phyloP scores from a whole-genome alignment of 768 basidiomycete species.

The Mycena pura region DNA sequence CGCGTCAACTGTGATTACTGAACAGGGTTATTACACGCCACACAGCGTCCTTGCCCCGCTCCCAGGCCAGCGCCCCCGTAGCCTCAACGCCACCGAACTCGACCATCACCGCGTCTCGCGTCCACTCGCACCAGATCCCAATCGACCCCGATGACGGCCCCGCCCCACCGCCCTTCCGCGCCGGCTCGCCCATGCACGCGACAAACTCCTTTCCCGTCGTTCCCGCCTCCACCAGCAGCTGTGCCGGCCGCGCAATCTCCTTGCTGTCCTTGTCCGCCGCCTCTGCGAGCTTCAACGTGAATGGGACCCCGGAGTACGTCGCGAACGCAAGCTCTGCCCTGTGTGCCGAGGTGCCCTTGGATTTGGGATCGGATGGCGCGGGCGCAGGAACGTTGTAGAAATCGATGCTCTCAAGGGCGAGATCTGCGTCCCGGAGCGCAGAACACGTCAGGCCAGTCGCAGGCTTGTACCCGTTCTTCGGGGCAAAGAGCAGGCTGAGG shows the following conservation, averaged over 20 bases:
- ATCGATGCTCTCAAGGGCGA: constrained; percentile 77
- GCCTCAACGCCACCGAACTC: constrained; percentile 85
- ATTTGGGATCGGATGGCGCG: constrained; percentile 30
- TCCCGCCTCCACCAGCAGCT: constrained; percentile 50
- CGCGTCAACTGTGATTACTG: background rate
- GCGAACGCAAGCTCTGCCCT: constrained; percentile 62
- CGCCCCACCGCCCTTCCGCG: constrained; percentile 88
- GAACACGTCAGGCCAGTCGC: constrained; percentile 49
- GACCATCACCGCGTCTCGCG: constrained; percentile 79
- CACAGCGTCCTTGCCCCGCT: constrained; percentile 78
- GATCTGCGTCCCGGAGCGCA: constrained; percentile 55
- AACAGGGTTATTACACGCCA: constrained; percentile 66
- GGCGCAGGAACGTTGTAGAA: constrained; percentile 71
- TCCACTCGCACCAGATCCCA: constrained; percentile 95
- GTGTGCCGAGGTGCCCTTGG: constrained; percentile 45
- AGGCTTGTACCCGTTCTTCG: constrained; percentile 69
- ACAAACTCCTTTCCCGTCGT: constrained; percentile 85
- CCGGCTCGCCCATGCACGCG: constrained; percentile 78
- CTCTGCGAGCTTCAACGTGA: constrained; percentile 50
- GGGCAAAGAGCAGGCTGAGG: constrained; percentile 80
- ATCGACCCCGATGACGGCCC: constrained; percentile 87
- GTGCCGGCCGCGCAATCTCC: constrained; percentile 40
- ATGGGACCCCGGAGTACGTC: constrained; percentile 61
- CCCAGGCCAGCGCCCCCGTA: constrained; percentile 86
- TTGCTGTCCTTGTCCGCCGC: constrained; percentile 47